Evolutionary conservation across 2,329 filamentous ascomycete genomes (phyloP), one percentile per base, ranked within the genome.

Genomic region (Plenodomus lindquistii): DNA sequence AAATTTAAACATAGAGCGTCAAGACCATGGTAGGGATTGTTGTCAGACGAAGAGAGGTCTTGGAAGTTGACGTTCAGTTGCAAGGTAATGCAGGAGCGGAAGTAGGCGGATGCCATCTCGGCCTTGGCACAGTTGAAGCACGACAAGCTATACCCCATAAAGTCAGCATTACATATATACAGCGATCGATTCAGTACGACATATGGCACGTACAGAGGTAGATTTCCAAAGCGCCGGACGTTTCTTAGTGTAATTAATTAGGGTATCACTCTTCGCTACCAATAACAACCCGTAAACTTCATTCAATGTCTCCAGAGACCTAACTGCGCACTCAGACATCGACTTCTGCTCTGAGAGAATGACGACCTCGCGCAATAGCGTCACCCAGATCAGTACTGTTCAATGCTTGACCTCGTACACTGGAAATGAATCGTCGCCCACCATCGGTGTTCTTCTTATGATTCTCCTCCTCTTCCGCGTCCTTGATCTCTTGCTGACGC

Each of bases 381-480:
- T 67, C 65, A 2, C 66, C 65, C 19, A 69, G 18, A 35, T 65
- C 55, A 55, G 64, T 18, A 37, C 18, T 54, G 31, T 65, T 60
- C 1, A 55, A 48, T 2, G 62, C 60, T 39, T 67, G 59, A 1
- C 54, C 50, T 3, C 61, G 58, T 20, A 69, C 35, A 19, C 48
- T 53, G 9, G 61, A 57, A 4, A 66, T 61, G 47, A 68, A 65
- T 7, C 56, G 57, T 1, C 52, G 59, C 3, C 59, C 55, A 2
- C 65, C 64, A 36, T 67, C 64, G 42, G 41, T 60, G 22, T 54
- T 55, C 22, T 60, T 47, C 49, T 53, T 64, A 35, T 55, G 60
- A 40, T 53, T 62, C 21, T 52, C 62, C 29, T 66, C 65, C 38
- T 70, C 67, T n/a, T 62, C 65, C 7, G 66, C 67, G 39, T 70